phyloP scores from a whole-genome alignment of 495 filamentous ascomycete genomes.

The Xylaria longipes region DNA sequence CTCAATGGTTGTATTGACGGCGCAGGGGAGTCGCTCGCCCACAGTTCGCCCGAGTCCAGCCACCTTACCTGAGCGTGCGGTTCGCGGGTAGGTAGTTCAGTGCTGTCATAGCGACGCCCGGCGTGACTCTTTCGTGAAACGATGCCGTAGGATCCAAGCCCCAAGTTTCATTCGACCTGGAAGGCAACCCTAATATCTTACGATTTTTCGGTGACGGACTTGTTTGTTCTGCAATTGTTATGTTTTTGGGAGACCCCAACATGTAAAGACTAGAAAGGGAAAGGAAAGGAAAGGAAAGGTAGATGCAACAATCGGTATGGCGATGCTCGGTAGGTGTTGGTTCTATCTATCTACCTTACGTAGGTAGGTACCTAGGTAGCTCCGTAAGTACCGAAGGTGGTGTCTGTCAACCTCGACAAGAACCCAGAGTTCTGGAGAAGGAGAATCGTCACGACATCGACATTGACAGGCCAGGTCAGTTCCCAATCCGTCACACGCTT shows the following conservation, averaged over 20 bases:
- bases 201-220: not conserved
- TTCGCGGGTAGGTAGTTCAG: not conserved
- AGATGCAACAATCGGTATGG: not conserved
- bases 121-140: slow-evolving; percentile 11
- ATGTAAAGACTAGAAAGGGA: not conserved
- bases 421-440: not conserved
- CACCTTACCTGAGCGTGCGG: not conserved
- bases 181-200: not conserved
- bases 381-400: not conserved
- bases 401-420: not conserved
- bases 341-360: not conserved
- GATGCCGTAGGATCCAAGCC: not conserved
- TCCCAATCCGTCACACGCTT: slow-evolving; percentile 11
- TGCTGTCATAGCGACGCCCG: slow-evolving; percentile 1
- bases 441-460: not conserved
- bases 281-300: not conserved
- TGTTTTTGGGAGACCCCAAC: not conserved
- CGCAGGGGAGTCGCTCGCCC: not conserved
- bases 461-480: not conserved
- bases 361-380: not conserved
- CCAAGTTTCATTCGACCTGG: not conserved
- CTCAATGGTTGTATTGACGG: not conserved
- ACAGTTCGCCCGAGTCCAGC: not conserved
- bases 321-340: not conserved
- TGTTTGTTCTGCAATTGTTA: not conserved